These are phyloP conservation scores for Cladosporium sp. DNA, from an alignment of 2,329 filamentous ascomycete genomes.

Conservation along the genomic window DNA sequence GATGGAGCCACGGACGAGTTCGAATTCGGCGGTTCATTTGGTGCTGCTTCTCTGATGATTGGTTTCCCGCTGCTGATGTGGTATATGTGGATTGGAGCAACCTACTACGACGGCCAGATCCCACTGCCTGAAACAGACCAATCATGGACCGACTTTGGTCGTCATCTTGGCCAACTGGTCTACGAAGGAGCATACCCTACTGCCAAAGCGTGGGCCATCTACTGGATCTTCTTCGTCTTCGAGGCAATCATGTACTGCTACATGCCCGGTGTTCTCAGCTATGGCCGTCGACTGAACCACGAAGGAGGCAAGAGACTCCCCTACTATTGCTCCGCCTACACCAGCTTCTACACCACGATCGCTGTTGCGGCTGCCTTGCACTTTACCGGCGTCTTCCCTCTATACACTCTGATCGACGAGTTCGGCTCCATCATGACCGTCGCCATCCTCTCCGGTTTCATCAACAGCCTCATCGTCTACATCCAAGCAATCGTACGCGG, in stretches of 20 bases:
- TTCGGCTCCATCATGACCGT: conserved; percentile 92
- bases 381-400: conserved; percentile 74
- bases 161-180: conserved; percentile 65
- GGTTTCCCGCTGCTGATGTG: conserved; percentile 94
- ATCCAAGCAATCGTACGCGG: conserved; percentile 78
- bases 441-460: conserved; percentile 82
- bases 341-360: conserved; percentile 84
- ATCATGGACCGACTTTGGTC: conserved; percentile 63
- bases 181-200: conserved; percentile 83
- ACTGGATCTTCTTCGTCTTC: conserved; percentile 88
- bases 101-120: conserved; percentile 81
- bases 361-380: conserved; percentile 66
- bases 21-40: conserved; percentile 83
- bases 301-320: conserved; percentile 76
- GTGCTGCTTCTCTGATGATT: conserved; percentile 78
- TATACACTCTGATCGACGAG: conserved; percentile 90
- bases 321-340: conserved; percentile 91
- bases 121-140: conserved; percentile 46
- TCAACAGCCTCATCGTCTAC: conserved; percentile 80
- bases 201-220: conserved; percentile 79
- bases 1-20: conserved; percentile 44
- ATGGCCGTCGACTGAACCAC: conserved; percentile 82
- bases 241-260: conserved; percentile 78
- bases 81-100: conserved; percentile 98
- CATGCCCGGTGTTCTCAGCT: conserved; percentile 79